A percentile compares a stretch with the other conserved stretches of the same genome.
Conservation (phyloP, 139 green algal genomes). For the Auxenochlorella protothecoides region DNA sequence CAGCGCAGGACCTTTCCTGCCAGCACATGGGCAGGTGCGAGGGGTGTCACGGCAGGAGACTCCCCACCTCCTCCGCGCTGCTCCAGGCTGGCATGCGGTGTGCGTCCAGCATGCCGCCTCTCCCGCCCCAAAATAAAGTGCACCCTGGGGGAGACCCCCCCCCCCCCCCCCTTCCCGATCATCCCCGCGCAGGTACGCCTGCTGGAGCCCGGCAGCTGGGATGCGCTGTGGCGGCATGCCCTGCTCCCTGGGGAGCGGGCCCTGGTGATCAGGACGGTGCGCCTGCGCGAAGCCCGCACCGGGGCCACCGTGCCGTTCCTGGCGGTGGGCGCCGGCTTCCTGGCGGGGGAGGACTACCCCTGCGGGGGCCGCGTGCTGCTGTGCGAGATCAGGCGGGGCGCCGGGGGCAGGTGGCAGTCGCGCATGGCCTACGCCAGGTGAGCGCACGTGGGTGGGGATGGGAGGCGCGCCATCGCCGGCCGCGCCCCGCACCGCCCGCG, state of each 20-base stretch:
- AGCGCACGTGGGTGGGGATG: too few relatives aligned
- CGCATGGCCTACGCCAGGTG: slow-evolving; percentile 15
- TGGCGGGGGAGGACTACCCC: slow-evolving; percentile 74
- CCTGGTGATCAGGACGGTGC: slow-evolving; percentile 30
- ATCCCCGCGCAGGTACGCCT: slow-evolving; percentile 24
- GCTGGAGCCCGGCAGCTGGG: slow-evolving; percentile 29
- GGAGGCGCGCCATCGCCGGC: too few relatives aligned
- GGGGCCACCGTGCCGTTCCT: slow-evolving; percentile 38
- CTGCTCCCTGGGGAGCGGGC: slow-evolving; percentile 50
- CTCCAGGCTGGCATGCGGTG: too few relatives aligned
- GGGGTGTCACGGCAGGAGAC: too few relatives aligned
- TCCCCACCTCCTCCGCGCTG: too few relatives aligned
- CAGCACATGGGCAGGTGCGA: too few relatives aligned
- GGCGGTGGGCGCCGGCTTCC: slow-evolving; percentile 37
- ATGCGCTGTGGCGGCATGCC: slow-evolving; percentile 21
- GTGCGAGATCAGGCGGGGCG: slow-evolving; percentile 33
- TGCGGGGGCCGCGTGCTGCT: slow-evolving; percentile 66
- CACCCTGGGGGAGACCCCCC: too few relatives aligned
- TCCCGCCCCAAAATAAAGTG: too few relatives aligned
- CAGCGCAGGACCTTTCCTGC: too few relatives aligned
- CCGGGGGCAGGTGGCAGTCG: slow-evolving; percentile 7
- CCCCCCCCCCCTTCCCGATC: too few relatives aligned
- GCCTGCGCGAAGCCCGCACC: slow-evolving; percentile 35
- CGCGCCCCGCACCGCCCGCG: too few relatives aligned
- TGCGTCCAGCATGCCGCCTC: too few relatives aligned